phyloP scores from a whole-genome alignment of 495 filamentous ascomycete genomes.

The Trichoderma reesei region DNA sequence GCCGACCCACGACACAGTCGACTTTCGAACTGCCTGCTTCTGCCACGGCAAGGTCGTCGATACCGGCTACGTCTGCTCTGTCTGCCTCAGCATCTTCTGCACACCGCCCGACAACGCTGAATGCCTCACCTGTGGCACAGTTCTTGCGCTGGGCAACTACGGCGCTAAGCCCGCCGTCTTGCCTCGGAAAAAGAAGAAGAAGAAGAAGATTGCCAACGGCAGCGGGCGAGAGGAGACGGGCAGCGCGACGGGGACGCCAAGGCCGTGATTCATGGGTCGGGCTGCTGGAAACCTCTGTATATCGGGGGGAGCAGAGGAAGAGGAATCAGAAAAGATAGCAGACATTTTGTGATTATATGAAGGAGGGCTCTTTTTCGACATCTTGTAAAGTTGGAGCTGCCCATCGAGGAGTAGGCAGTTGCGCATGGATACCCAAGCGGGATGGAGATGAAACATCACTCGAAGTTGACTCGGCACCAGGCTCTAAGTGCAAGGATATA shows the following conservation, averaged over 20 bases:
- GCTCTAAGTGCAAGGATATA: background rate
- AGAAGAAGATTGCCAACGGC: slow-evolving; percentile 42
- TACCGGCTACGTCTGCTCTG: slow-evolving; percentile 87
- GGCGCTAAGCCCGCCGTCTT: slow-evolving; percentile 68
- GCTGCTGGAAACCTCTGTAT: too few species aligned
- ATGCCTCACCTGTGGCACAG: slow-evolving; percentile 87
- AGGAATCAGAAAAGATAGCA: background rate
- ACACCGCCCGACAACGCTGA: slow-evolving; percentile 43
- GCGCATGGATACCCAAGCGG: background rate
- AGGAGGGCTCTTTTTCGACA: background rate
- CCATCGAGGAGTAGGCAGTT: background rate
- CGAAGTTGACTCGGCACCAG: background rate
- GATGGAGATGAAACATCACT: background rate
- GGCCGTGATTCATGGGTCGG: background rate
- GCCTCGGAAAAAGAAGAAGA: slow-evolving; percentile 62
- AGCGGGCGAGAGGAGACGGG: slow-evolving; percentile 28
- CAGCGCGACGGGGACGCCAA: slow-evolving; percentile 32
- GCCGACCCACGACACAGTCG: slow-evolving; percentile 77
- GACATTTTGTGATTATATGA: background rate
- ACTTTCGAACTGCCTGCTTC: slow-evolving; percentile 95
- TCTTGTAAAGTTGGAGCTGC: background rate
- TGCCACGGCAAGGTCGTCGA: slow-evolving; percentile 88
- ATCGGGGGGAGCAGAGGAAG: background rate
- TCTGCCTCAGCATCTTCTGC: slow-evolving; percentile 74
- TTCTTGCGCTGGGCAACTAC: slow-evolving; percentile 65